Conservation (phyloP, 2,329 filamentous ascomycete genomes). For the Gremmenia infestans region DNA sequence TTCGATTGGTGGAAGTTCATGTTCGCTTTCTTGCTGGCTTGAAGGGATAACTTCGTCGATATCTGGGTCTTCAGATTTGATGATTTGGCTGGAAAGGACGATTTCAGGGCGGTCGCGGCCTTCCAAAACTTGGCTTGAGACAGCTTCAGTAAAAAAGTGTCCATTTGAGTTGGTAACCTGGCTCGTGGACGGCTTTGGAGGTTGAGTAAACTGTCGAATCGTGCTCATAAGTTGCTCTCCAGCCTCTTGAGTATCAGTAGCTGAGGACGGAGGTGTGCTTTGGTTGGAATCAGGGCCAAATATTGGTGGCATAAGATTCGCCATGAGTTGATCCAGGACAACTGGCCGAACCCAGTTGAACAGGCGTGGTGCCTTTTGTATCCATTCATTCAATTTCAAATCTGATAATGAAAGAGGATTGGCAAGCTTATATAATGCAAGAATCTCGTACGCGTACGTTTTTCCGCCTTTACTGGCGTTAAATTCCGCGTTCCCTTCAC, state of each 20-base stretch:
- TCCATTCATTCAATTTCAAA: slow-evolving; percentile 52
- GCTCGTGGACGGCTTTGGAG: not conserved
- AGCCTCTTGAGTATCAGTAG: slow-evolving; percentile 29
- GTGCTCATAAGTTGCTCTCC: slow-evolving; percentile 25
- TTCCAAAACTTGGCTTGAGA: not conserved
- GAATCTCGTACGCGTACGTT: slow-evolving; percentile 44
- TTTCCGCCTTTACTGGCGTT: slow-evolving; percentile 14
- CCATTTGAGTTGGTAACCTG: not conserved
- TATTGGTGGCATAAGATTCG: slow-evolving; percentile 50
- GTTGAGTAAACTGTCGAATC: slow-evolving; percentile 26
- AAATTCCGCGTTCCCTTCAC: slow-evolving; percentile 47
- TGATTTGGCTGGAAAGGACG: not conserved
- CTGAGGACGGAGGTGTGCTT: slow-evolving; percentile 14
- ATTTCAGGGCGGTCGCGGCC: not conserved
- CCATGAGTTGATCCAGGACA: slow-evolving; percentile 52
- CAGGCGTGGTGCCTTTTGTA: slow-evolving; percentile 44
- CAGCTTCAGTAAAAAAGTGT: not conserved
- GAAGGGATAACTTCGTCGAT: slow-evolving; percentile 5
- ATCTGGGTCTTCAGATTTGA: not conserved
- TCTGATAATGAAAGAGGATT: slow-evolving; percentile 48
- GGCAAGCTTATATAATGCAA: slow-evolving; percentile 58
- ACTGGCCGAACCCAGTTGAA: slow-evolving; percentile 53
- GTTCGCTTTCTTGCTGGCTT: slow-evolving; percentile 6
- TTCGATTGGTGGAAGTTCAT: not conserved
- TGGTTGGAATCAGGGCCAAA: slow-evolving; percentile 31